Conservation (phyloP, 2,329 filamentous ascomycete species). For the Trichoderma sp. region DNA sequence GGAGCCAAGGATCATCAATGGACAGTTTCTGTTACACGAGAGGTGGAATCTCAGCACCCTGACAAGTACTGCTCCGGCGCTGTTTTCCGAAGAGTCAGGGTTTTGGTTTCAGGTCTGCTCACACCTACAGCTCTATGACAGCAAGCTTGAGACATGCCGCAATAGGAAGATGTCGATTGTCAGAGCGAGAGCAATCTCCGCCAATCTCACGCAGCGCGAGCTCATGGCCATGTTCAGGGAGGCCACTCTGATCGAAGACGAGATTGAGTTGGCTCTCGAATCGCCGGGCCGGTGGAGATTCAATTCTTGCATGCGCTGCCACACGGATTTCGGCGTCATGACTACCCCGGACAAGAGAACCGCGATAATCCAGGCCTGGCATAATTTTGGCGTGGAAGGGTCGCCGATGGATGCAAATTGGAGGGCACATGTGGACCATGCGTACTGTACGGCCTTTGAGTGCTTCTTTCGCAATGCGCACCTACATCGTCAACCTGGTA, state of each 20-base stretch:
- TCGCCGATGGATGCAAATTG: background rate
- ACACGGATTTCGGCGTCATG: background rate
- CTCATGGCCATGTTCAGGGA: too few species aligned
- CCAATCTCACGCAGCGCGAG: too few species aligned
- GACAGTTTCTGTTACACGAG: constrained; percentile 1
- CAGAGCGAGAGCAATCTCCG: background rate
- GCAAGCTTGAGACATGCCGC: too few species aligned
- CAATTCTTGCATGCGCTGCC: background rate
- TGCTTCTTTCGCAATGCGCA: background rate
- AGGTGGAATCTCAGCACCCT: background rate
- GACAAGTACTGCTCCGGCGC: background rate
- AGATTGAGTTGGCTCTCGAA: background rate
- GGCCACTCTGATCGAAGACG: background rate
- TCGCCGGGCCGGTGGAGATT: background rate
- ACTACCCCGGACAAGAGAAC: background rate
- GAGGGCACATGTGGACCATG: background rate
- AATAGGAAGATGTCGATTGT: background rate
- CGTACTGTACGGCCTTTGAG: background rate
- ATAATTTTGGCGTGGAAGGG: background rate
- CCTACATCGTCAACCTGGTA: background rate
- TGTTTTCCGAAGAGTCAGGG: background rate
- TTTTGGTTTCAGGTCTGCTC: too few species aligned
- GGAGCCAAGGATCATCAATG: constrained; percentile 2
- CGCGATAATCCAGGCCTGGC: background rate
- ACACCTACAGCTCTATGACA: too few species aligned